These are phyloP conservation scores for Linum lewisii DNA, from an alignment of 345 rosid species.

Conservation along the genomic window DNA sequence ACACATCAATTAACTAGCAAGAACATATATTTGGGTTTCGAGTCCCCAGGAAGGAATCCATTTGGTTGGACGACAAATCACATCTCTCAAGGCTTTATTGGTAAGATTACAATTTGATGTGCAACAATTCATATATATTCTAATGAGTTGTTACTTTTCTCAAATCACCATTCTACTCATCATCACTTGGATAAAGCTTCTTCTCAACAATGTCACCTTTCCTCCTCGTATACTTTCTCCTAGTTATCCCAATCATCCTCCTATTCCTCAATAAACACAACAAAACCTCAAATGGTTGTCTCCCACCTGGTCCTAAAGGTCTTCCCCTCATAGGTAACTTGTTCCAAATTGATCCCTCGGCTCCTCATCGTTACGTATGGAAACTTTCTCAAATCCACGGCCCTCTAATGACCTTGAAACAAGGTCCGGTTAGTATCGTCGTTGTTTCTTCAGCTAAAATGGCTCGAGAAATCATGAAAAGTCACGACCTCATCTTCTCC, in stretches of 20 bases:
- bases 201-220: constrained; percentile 4
- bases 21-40: too few species aligned
- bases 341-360: constrained; percentile 26
- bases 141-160: too few species aligned
- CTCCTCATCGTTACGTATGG: constrained; percentile 25
- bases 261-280: constrained; percentile 13
- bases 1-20: too few species aligned
- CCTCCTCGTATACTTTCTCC: not conserved
- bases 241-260: constrained; percentile 13
- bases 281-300: not conserved
- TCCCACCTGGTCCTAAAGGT: constrained; percentile 39
- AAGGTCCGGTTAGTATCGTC: constrained; percentile 25
- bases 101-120: too few species aligned
- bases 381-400: constrained; percentile 40
- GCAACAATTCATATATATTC: too few species aligned
- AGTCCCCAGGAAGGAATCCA: too few species aligned
- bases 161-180: too few species aligned
- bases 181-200: too few species aligned
- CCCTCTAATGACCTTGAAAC: constrained; percentile 33
- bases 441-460: constrained; percentile 38
- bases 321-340: constrained; percentile 47
- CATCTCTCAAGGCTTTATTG: too few species aligned
- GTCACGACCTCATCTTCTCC: constrained; percentile 34
- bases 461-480: constrained; percentile 29
- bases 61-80: too few species aligned